These are phyloP conservation scores for Melastoma candidum DNA, from an alignment of 441 rosid species.

Conservation along the genomic window DNA sequence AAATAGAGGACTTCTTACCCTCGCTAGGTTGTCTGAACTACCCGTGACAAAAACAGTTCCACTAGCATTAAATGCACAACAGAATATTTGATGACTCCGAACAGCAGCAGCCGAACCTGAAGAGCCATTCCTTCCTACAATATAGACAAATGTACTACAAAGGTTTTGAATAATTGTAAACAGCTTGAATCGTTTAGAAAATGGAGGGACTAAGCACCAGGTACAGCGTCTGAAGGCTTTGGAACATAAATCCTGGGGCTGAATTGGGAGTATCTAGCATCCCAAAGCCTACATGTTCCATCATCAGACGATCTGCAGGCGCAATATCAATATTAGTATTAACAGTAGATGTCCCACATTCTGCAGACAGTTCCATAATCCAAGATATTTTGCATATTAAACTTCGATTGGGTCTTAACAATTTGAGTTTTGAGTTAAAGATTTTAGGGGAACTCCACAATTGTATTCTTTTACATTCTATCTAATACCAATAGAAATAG, in stretches of 20 bases:
- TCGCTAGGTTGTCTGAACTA: conserved; percentile 93
- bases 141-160: conserved; percentile 13
- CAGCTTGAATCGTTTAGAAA: conserved; percentile 13
- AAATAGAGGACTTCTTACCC: conserved; percentile 34
- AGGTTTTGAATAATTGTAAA: conserved; percentile 2
- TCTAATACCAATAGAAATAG: no score
- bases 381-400: no score
- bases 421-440: no score
- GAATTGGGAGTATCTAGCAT: conserved; percentile 67
- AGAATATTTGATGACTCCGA: conserved; percentile 76
- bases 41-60: conserved; percentile 99
- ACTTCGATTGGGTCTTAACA: no score
- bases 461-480: no score
- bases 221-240: conserved; percentile 56
- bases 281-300: conserved; percentile 99
- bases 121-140: conserved; percentile 56
- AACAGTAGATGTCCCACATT: no score
- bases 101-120: conserved; percentile 46
- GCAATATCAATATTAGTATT: no score
- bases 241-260: conserved; percentile 75
- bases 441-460: no score
- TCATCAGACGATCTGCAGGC: conserved; percentile 95
- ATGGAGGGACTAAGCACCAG: conserved; percentile 29
- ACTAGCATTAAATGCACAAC: conserved; percentile 92
- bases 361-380: no score